These are phyloP conservation scores for Skeletonema marinoi DNA, from an alignment of 108 stramenopile species.

Conservation along the genomic window DNA sequence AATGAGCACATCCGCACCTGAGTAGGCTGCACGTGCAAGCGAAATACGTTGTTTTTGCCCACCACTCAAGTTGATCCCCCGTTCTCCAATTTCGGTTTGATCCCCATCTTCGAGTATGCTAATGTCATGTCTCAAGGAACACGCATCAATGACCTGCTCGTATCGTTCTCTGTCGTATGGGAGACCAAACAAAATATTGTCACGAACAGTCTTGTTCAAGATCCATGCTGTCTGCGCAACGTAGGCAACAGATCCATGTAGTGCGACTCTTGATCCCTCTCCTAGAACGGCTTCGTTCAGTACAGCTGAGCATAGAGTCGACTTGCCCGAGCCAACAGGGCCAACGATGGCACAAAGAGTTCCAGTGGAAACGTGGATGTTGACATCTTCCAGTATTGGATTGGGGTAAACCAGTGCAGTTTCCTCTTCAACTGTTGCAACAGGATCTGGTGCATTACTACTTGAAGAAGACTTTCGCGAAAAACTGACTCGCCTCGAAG, in stretches of 20 bases:
- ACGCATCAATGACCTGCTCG: constrained; percentile 71
- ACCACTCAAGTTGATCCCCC: constrained; percentile 88
- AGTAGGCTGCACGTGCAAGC: constrained; percentile 86
- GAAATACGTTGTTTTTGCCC: constrained; percentile 74
- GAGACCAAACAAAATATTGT: constrained; percentile 91
- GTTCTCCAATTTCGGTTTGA: constrained; percentile 93
- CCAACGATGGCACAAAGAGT: constrained; percentile 87
- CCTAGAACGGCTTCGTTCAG: constrained; percentile 77
- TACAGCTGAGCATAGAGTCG: constrained; percentile 69
- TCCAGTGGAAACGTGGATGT: constrained; percentile 56
- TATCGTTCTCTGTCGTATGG: constrained; percentile 81
- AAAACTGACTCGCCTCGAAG: not conserved
- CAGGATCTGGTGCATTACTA: not conserved
- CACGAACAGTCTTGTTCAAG: constrained; percentile 89
- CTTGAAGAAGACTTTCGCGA: not conserved
- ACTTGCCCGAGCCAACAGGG: constrained; percentile 85
- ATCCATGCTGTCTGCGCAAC: constrained; percentile 93
- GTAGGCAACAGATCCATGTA: constrained; percentile 76
- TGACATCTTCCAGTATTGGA: constrained; percentile 49
- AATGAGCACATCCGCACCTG: constrained; percentile 75
- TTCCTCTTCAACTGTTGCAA: constrained; percentile 4
- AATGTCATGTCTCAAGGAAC: constrained; percentile 79
- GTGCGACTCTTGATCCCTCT: constrained; percentile 40
- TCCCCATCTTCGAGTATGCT: constrained; percentile 75
- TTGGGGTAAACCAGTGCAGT: constrained; percentile 50